Percentiles rank a stretch among this genome's conserved stretches.
phyloP scores from a whole-genome alignment of 331 rosid genomes.

The Stylosanthes scabra region DNA sequence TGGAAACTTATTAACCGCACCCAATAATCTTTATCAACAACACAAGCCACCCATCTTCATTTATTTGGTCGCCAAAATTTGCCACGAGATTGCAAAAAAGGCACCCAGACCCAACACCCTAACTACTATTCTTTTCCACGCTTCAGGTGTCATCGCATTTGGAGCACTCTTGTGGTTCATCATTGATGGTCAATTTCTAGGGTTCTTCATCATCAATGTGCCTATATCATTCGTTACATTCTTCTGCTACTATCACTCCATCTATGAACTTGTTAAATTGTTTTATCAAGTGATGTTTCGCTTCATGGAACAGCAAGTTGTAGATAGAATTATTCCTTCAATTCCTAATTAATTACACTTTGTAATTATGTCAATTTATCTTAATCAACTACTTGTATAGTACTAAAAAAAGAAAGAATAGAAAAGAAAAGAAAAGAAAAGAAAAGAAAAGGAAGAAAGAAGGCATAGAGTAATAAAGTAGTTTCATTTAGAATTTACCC shows the following conservation, averaged over 20 bases:
- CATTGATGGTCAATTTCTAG: too few relatives aligned
- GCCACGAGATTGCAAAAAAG: background rate
- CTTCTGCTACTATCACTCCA: background rate
- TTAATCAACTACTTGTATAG: too few relatives aligned
- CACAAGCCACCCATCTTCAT: background rate
- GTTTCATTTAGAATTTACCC: too few relatives aligned
- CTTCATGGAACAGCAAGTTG: background rate
- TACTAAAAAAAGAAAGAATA: too few relatives aligned
- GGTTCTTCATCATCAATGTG: background rate
- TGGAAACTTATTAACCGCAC: background rate
- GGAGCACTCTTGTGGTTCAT: too few relatives aligned
- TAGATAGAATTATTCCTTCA: too few relatives aligned
- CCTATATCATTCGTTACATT: background rate
- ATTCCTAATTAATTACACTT: too few relatives aligned
- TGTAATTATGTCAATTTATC: too few relatives aligned
- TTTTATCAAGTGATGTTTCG: background rate
- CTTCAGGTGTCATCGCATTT: background rate
- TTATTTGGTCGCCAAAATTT: background rate
- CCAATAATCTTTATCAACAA: background rate
- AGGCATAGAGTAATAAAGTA: too few relatives aligned
- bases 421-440: too few relatives aligned
- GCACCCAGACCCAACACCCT: background rate
- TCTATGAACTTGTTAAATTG: too few relatives aligned
- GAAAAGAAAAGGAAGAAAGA: too few relatives aligned
- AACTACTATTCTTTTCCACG: background rate